Evolutionary conservation across 2,329 filamentous ascomycete species (phyloP), one percentile per base, ranked within the genome.

Genomic region (Fusarium nurragi): DNA sequence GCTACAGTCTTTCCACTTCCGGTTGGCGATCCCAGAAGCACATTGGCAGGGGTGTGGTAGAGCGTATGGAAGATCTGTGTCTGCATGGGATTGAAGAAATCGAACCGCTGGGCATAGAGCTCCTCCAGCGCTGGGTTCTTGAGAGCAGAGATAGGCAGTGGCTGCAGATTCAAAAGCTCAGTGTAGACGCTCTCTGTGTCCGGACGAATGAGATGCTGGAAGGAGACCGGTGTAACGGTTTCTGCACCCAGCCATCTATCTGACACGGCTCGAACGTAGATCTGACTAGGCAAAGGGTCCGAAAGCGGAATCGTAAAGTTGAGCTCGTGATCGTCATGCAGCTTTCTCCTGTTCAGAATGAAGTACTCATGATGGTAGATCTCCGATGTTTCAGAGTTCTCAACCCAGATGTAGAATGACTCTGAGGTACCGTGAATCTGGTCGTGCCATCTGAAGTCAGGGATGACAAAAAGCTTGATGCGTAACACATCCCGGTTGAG

Each of bases 71-170:
- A 99, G 48, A 99, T 93, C 73, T 99, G 95, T 0, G 95, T 98
- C 77, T 99, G 95, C 96, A 99, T 98, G 0, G 95, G 95, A 74
- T 99, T 99, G 84, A 99, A 99, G 78, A 90, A 99, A 66, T 95
- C 90, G 77, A 99, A 99, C 28, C 93, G 87, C 74, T 94, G 83
- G 1, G 85, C 88, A 72, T 99, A 99, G 2, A 99, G 86, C 60
- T 95, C 92, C 75, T 99, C 94, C 0, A 99, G 78, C 0, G 88
- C 83, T 0, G 92, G 88, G 64, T 98, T 97, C 74, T 97, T 93
- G 38, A 99, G 81, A 1, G 94, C 94, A 19, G 88, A 86, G 60
- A 99, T 88, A 0, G 94, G 91, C 5, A 99, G 81, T 3, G 95
- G 95, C 74, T 98, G 95, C 22, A 99, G 80, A 71, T 97, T 92